Base-by-base conservation (phyloP, 768 basidiomycete genomes). In the Nidularia sp. region DNA sequence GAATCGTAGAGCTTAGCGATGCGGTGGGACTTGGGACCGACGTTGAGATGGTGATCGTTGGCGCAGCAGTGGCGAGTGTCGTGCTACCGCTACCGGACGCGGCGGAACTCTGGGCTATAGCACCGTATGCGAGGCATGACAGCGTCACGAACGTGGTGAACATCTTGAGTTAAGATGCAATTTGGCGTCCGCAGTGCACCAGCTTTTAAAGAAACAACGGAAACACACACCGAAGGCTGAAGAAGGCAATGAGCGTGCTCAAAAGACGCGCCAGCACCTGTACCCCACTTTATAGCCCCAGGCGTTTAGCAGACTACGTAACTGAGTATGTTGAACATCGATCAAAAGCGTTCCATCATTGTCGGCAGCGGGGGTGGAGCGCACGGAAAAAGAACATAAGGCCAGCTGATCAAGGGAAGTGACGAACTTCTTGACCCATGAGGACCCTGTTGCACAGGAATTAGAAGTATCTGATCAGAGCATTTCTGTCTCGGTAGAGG, bases 1-100 rank as follows among this genome's bases (percentile, higher is more conserved):
- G 87, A 36, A 91, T 62, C n/a, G 68, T 53, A 15, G 76, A 66
- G 36, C 70, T 69, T 33, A 81, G 67, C 10, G 86, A 57, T 0
- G 70, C 81, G 1, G 87, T 79, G 7, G 88, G 79, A 52, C 78
- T 85, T 4, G 91, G 82, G 0, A 83, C 72, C 34, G 83, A 74
- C 0, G 91, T 90, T 12, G 79, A 70, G 34, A 84, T 62, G 1
- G 79, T 75, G 47, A 78, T 61, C 12, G 76, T 54, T 22, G 68
- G 62, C 0, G 57, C 47, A 22, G 9, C 18, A 34, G 10, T 45
- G 31, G 41, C 43, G 25, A 48, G 47, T 13, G 51, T 31, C 52
- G 46, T 31, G 53, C 48, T n/a, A 49, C 15, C 43, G 15, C 36
- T 41, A 4, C 49, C 31, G 6, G 55, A 53, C 35, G 58, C 51